A percentile compares a stretch with the other conserved stretches of the same genome.
phyloP scores from a whole-genome alignment of 441 rosid genomes.

The Metrosideros polymorpha region DNA sequence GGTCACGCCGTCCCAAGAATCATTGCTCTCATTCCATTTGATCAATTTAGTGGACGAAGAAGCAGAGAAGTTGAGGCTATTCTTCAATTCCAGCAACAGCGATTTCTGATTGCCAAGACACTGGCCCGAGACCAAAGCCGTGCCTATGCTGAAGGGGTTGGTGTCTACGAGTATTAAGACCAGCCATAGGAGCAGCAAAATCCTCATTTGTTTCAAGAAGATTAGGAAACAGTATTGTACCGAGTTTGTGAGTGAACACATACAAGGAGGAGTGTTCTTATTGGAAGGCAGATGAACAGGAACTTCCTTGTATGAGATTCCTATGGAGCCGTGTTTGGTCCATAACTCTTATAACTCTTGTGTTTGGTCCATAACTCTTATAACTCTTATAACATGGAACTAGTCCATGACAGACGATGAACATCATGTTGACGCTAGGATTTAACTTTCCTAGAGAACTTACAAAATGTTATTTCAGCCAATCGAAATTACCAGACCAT shows the following conservation, averaged over 20 bases:
- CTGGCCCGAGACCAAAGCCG: constrained; percentile 9
- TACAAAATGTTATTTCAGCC: background rate
- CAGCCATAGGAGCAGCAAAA: constrained; percentile 7
- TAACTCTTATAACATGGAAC: too few species aligned
- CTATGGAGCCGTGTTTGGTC: background rate
- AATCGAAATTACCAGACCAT: background rate
- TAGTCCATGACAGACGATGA: background rate
- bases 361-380: too few species aligned
- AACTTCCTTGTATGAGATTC: background rate
- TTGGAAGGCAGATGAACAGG: background rate
- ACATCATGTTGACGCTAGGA: background rate
- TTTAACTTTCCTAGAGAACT: fast-evolving
- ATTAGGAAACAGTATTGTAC: background rate
- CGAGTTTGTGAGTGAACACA: background rate
- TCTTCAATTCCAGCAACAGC: constrained; percentile 20
- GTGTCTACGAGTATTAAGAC: background rate
- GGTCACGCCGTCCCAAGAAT: constrained; percentile 29
- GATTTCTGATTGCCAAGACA: constrained; percentile 25
- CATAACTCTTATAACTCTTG: background rate
- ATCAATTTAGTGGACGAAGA: background rate
- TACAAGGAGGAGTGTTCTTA: background rate
- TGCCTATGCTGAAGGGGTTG: background rate
- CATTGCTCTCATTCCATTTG: constrained; percentile 15
- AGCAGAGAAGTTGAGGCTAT: background rate
- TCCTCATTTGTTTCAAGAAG: constrained; percentile 15